phyloP scores from a whole-genome alignment of 257 asterid species.

The Leonotis leonurus region DNA sequence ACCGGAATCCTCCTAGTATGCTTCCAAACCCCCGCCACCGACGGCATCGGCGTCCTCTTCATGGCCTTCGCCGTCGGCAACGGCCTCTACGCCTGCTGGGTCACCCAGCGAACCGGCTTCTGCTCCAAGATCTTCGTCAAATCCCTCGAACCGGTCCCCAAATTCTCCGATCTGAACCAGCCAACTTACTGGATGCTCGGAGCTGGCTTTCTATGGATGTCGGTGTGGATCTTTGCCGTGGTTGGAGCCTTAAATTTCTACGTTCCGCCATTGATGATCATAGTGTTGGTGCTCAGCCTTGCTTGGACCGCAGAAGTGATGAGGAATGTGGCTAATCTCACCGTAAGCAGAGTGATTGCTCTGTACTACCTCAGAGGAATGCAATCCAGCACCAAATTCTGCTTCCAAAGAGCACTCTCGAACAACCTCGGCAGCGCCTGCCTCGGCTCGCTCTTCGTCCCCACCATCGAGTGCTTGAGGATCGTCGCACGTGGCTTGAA shows the following conservation, averaged over 20 bases:
- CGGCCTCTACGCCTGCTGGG: conserved; percentile 96
- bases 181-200: conserved; percentile 83
- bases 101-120: conserved; percentile 64
- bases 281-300: conserved; percentile 56
- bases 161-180: conserved; percentile 59
- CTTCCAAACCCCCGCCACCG: conserved; percentile 74
- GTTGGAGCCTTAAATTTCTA: conserved; percentile 76
- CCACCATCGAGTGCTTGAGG: conserved; percentile 71
- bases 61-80: conserved; percentile 69
- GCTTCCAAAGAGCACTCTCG: conserved; percentile 81
- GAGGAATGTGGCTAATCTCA: conserved; percentile 90
- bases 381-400: conserved; percentile 78
- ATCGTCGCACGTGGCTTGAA: conserved; percentile 84
- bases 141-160: conserved; percentile 76
- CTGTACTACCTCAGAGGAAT: conserved; percentile 89
- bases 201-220: conserved; percentile 90
- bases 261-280: conserved; percentile 55
- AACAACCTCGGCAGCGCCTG: conserved; percentile 87
- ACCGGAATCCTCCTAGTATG: conserved; percentile 84
- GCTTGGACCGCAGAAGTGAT: conserved; percentile 92
- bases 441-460: conserved; percentile 85
- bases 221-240: conserved; percentile 80
- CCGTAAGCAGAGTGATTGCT: conserved; percentile 77
- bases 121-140: conserved; percentile 62
- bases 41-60: conserved; percentile 61